A percentile compares a stretch with the other conserved stretches of the same genome.
These are phyloP conservation scores for Paraphoma sp. DNA, from an alignment of 2,329 filamentous ascomycete genomes.

Conservation along the genomic window DNA sequence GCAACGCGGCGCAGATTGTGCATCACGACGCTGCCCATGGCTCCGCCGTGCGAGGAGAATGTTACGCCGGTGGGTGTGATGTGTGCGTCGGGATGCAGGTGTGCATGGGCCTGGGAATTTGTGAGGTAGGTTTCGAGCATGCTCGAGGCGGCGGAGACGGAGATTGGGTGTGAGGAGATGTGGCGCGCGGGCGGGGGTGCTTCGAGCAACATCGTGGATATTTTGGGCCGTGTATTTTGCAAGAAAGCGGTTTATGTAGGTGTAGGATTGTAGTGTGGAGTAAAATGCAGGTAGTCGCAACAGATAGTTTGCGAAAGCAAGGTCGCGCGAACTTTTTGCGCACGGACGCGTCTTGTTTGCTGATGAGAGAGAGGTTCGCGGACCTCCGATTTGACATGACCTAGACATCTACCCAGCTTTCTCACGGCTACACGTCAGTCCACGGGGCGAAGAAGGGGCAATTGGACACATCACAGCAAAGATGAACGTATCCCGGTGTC, in stretches of 20 bases:
- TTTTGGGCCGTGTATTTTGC: neutral
- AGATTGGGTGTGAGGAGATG: conserved; percentile 38
- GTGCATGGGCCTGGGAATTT: conserved; percentile 48
- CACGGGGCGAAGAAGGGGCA: neutral
- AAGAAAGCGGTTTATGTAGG: neutral
- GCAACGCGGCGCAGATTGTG: conserved; percentile 62
- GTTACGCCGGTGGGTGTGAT: conserved; percentile 51
- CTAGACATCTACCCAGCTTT: neutral
- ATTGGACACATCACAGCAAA: conserved; percentile 5
- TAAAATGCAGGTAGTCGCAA: conserved; percentile 2
- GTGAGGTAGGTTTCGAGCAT: conserved; percentile 51
- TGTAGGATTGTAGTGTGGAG: neutral
- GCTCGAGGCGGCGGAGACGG: conserved; percentile 40
- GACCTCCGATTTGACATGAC: conserved; percentile 11
- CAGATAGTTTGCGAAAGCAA: neutral
- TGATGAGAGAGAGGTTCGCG: conserved; percentile 19
- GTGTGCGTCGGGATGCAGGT: conserved; percentile 57
- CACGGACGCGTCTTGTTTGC: conserved; percentile 29
- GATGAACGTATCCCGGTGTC: conserved; percentile 45
- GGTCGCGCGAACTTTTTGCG: conserved; percentile 34
- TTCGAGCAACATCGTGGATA: conserved; percentile 37
- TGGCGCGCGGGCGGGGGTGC: conserved; percentile 47
- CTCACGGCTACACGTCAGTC: neutral
- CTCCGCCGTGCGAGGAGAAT: conserved; percentile 52
- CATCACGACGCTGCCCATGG: conserved; percentile 56